phyloP scores from a whole-genome alignment of 441 rosid species.

The Manihot esculenta region DNA sequence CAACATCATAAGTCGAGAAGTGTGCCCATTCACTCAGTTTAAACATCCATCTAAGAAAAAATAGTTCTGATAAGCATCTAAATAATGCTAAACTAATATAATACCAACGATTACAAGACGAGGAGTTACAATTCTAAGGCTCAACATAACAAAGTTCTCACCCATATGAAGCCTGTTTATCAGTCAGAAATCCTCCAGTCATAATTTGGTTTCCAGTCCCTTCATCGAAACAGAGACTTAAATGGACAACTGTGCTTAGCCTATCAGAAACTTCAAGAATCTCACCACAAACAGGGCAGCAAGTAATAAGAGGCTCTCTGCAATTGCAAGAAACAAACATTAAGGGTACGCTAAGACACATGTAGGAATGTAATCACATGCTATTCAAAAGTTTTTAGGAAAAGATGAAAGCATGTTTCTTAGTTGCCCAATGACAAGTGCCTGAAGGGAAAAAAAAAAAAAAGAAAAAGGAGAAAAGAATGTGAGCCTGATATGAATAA shows the following conservation, averaged over 20 bases:
- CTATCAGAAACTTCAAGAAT: slow-evolving; percentile 62
- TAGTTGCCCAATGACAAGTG: background rate
- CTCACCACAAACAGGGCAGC: slow-evolving; percentile 93
- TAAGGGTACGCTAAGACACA: background rate
- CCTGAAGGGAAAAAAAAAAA: background rate
- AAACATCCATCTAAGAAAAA: slow-evolving; percentile 71
- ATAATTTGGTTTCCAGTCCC: slow-evolving; percentile 91
- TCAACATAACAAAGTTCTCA: slow-evolving; percentile 30
- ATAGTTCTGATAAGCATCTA: slow-evolving; percentile 11
- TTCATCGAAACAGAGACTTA: slow-evolving; percentile 90
- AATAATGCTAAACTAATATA: background rate
- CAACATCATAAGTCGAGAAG: slow-evolving; percentile 76
- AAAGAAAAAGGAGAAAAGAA: background rate
- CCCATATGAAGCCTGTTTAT: slow-evolving; percentile 92
- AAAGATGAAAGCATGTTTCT: background rate
- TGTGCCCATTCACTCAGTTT: slow-evolving; percentile 96
- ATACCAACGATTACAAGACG: background rate
- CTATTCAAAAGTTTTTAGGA: slow-evolving; percentile 4
- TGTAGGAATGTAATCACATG: background rate
- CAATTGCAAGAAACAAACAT: slow-evolving; percentile 21
- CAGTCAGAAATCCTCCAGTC: slow-evolving; percentile 97
- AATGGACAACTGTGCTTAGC: slow-evolving; percentile 78
- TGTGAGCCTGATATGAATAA: background rate
- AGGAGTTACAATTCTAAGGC: slow-evolving; percentile 11
- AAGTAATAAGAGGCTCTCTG: slow-evolving; percentile 79